Evolutionary conservation across 2,329 filamentous ascomycete species (phyloP).

Genomic region (Trichoderma cornu-damae): DNA sequence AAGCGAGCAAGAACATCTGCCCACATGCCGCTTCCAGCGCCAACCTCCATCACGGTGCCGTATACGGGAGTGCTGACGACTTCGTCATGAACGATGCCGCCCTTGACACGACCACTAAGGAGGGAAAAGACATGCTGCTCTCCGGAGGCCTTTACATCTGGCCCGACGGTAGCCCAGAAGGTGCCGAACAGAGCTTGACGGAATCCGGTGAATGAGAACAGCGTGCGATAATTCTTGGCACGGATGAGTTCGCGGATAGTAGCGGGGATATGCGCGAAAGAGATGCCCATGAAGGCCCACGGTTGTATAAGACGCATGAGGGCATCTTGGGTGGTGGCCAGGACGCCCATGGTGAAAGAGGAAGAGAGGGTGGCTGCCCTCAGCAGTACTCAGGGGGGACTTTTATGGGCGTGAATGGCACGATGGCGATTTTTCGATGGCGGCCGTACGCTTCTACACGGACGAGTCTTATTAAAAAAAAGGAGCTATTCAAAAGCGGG

Average conservation of each 20-base stretch:
- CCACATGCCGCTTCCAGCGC: constrained; percentile 58
- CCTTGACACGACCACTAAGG: constrained; percentile 8
- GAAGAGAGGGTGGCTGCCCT: background rate
- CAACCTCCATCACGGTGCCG: constrained; percentile 57
- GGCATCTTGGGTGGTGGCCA: constrained; percentile 25
- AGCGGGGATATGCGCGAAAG: constrained; percentile 45
- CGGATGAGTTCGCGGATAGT: constrained; percentile 44
- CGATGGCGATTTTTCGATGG: background rate
- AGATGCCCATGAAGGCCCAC: constrained; percentile 48
- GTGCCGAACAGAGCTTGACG: constrained; percentile 52
- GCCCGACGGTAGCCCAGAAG: constrained; percentile 56
- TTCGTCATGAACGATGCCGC: constrained; percentile 28
- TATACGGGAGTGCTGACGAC: constrained; percentile 36
- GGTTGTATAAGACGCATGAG: constrained; percentile 40
- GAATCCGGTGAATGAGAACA: constrained; percentile 41
- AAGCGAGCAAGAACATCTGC: constrained; percentile 46
- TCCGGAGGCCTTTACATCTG: constrained; percentile 41
- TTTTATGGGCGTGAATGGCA: background rate
- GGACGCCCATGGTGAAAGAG: constrained; percentile 25
- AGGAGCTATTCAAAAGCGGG: background rate
- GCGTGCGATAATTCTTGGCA: constrained; percentile 30
- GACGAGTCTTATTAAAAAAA: background rate
- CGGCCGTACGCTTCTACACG: background rate
- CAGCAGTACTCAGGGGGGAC: background rate
- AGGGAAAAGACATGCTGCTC: constrained; percentile 36